Percentiles rank a stretch among this genome's conserved stretches.
These are phyloP conservation scores for Pseudocercospora eumusae DNA, from an alignment of 2,329 filamentous ascomycete species.

Conservation along the genomic window DNA sequence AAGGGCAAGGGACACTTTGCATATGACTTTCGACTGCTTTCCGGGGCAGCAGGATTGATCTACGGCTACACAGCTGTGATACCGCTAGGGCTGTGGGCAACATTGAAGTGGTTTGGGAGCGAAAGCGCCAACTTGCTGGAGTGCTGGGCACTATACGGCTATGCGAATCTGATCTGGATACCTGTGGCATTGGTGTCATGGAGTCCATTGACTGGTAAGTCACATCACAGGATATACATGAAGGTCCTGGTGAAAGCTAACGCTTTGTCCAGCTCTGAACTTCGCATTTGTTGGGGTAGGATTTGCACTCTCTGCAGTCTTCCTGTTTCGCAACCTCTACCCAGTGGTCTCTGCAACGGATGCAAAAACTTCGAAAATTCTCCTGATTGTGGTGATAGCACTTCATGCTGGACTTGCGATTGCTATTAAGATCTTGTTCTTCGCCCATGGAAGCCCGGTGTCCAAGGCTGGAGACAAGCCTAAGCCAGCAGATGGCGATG, in stretches of 20 bases:
- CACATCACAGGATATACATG: not conserved
- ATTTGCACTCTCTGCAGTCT: conserved; percentile 78
- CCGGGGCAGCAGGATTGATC: conserved; percentile 84
- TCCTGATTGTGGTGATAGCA: conserved; percentile 79
- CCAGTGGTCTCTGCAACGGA: conserved; percentile 92
- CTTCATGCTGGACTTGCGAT: conserved; percentile 88
- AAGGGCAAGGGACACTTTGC: conserved; percentile 71
- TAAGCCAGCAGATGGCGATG: conserved; percentile 20
- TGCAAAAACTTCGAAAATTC: conserved; percentile 82
- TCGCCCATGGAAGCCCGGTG: conserved; percentile 60
- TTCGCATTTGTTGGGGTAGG: conserved; percentile 90
- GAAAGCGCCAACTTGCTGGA: conserved; percentile 91
- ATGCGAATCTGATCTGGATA: conserved; percentile 96
- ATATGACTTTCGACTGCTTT: conserved; percentile 88
- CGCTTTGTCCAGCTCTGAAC: conserved; percentile 65
- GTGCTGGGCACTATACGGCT: conserved; percentile 94
- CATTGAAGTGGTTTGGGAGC: conserved; percentile 92
- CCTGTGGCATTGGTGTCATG: conserved; percentile 89
- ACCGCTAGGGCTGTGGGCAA: conserved; percentile 80
- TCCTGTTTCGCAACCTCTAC: conserved; percentile 77
- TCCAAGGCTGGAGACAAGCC: conserved; percentile 24
- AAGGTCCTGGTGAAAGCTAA: conserved; percentile 23
- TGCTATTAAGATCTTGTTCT: conserved; percentile 96
- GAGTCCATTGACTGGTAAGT: conserved; percentile 70
- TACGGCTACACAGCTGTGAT: conserved; percentile 91